Evolutionary conservation across 768 basidiomycete genomes (phyloP).

Genomic region (Clathrus columnatus): DNA sequence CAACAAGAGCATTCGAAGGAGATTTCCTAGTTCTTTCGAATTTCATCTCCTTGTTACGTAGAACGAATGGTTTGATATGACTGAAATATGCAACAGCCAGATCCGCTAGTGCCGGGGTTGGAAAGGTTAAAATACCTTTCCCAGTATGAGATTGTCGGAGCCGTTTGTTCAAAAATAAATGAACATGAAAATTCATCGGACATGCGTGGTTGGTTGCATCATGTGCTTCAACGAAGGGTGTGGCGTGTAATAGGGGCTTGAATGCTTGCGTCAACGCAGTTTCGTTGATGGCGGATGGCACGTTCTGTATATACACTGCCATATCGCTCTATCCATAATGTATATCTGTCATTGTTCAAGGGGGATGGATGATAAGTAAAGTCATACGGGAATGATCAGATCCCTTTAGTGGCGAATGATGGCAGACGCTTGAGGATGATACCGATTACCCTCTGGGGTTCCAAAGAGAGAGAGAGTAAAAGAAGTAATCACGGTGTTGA

Average conservation of each 20-base stretch:
- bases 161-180: conserved; percentile 34
- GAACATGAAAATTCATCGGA: conserved; percentile 46
- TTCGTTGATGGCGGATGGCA: conserved; percentile 15
- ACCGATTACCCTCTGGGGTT: too few species aligned
- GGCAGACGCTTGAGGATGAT: too few species aligned
- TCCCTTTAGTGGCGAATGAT: neutral
- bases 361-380: neutral
- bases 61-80: conserved; percentile 11
- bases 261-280: conserved; percentile 24
- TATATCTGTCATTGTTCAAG: neutral
- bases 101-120: conserved; percentile 29
- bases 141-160: conserved; percentile 29
- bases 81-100: conserved; percentile 28
- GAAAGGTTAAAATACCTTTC: conserved; percentile 40
- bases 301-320: conserved; percentile 26
- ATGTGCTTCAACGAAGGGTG: conserved; percentile 13
- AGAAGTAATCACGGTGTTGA: too few species aligned
- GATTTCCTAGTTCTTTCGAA: conserved; percentile 16
- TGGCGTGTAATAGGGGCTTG: conserved; percentile 37
- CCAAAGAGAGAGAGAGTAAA: too few species aligned
- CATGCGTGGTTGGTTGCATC: conserved; percentile 23
- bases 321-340: conserved; percentile 14
- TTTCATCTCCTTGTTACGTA: conserved; percentile 26
- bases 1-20: conserved; percentile 24
- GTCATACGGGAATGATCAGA: neutral